A percentile compares a stretch with the other conserved stretches of the same genome.
phyloP scores from a whole-genome alignment of 2,329 filamentous ascomycete species.

The Coleophoma cylindrospora region DNA sequence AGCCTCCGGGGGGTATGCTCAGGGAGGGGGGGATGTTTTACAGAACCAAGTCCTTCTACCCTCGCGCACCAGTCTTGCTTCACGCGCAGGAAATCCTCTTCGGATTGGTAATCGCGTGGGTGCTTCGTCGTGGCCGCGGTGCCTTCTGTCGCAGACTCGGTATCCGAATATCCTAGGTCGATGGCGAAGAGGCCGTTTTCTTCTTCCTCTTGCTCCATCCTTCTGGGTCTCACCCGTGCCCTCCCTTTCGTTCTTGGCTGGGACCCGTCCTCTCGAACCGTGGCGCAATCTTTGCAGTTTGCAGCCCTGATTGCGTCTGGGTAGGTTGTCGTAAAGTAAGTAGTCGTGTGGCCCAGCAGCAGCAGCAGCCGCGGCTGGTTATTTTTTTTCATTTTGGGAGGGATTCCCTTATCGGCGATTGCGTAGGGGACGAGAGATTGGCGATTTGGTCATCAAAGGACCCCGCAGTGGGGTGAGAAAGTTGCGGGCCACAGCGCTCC shows the following conservation, averaged over 20 bases:
- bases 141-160: constrained; percentile 22
- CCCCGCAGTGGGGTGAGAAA: too few relatives aligned
- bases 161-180: constrained; percentile 10
- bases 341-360: background rate
- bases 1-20: background rate
- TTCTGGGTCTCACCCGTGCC: background rate
- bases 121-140: constrained; percentile 11
- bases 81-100: constrained; percentile 20
- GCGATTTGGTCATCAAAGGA: too few relatives aligned
- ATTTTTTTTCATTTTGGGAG: too few relatives aligned
- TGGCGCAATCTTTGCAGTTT: background rate
- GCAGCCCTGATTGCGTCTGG: background rate
- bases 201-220: constrained; percentile 30
- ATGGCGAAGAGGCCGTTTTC: constrained; percentile 36
- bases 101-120: constrained; percentile 25
- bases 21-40: background rate
- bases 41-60: constrained; percentile 21
- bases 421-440: too few relatives aligned
- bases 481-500: too few relatives aligned
- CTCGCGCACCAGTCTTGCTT: constrained; percentile 20
- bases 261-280: too few relatives aligned
- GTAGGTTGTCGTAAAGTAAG: constrained; percentile 3
- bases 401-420: too few relatives aligned
- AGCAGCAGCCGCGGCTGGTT: too few relatives aligned
- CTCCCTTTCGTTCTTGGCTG: background rate